Conservation (phyloP, 2,329 filamentous ascomycete genomes). For the Trichoderma breve region DNA sequence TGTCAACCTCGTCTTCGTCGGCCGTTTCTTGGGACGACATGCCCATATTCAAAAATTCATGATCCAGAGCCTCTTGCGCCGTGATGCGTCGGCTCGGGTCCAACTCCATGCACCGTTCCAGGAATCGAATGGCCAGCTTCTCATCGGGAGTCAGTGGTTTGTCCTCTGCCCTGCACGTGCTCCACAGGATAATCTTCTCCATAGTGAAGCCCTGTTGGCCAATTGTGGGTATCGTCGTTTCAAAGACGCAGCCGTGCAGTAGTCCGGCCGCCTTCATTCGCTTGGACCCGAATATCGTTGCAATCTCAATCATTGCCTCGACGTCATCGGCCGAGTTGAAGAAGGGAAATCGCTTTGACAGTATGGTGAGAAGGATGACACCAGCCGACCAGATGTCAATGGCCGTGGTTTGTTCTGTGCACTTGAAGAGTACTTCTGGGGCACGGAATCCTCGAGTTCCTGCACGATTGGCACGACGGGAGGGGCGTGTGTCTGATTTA, state of each 20-base stretch:
- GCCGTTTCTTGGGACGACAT: slow-evolving; percentile 31
- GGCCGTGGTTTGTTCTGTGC: slow-evolving; percentile 87
- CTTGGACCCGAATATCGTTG: slow-evolving; percentile 84
- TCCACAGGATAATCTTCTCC: slow-evolving; percentile 95
- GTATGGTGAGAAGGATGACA: slow-evolving; percentile 93
- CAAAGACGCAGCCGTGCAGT: slow-evolving; percentile 86
- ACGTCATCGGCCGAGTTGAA: slow-evolving; percentile 99
- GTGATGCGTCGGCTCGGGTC: slow-evolving; percentile 73
- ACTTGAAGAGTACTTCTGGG: slow-evolving; percentile 95
- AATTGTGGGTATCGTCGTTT: slow-evolving; percentile 89
- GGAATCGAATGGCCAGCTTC: slow-evolving; percentile 68
- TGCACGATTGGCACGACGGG: slow-evolving; percentile 86
- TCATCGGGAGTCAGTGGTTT: slow-evolving; percentile 63
- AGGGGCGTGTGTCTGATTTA: slow-evolving; percentile 83
- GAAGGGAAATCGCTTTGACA: slow-evolving; percentile 91
- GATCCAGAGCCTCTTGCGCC: slow-evolving; percentile 68
- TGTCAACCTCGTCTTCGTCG: slow-evolving; percentile 57
- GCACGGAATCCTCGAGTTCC: slow-evolving; percentile 95
- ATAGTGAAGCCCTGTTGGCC: slow-evolving; percentile 80
- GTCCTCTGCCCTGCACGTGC: slow-evolving; percentile 69
- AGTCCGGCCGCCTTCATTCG: slow-evolving; percentile 81
- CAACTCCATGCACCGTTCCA: slow-evolving; percentile 70
- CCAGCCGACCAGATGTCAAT: slow-evolving; percentile 98
- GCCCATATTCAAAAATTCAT: slow-evolving; percentile 61
- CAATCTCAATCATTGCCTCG: slow-evolving; percentile 95